phyloP scores from a whole-genome alignment of 2,329 filamentous ascomycete species.

The Ophiostoma piceae region DNA sequence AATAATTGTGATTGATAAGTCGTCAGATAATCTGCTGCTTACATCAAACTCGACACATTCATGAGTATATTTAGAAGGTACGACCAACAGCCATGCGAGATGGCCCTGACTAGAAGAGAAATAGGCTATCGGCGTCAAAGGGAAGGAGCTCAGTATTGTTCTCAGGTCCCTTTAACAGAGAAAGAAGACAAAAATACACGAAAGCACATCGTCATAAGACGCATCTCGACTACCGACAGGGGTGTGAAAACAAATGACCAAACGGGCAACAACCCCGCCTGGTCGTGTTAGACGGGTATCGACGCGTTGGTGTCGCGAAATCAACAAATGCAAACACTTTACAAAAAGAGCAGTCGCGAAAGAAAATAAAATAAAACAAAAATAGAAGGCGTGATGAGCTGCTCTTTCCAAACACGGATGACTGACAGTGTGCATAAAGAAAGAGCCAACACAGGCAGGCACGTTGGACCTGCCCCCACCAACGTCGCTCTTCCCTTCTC shows the following conservation, averaged over 20 bases:
- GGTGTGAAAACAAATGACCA: slow-evolving; percentile 7
- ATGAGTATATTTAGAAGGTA: not conserved
- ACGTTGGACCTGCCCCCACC: slow-evolving; percentile 10
- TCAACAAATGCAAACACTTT: not conserved
- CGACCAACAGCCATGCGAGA: not conserved
- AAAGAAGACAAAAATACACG: not conserved
- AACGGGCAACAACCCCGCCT: slow-evolving; percentile 3
- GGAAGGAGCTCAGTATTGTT: not conserved
- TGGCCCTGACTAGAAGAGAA: not conserved
- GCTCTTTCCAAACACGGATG: not conserved
- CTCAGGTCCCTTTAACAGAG: not conserved
- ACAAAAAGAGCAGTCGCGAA: not conserved
- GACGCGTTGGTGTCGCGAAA: slow-evolving; percentile 10
- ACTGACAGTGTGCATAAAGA: not conserved
- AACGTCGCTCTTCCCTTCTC: not conserved
- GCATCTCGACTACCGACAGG: not conserved
- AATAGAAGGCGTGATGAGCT: not conserved
- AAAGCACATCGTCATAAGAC: not conserved
- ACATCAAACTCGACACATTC: not conserved
- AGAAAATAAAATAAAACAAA: not conserved
- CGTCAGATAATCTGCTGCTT: not conserved
- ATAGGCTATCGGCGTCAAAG: not conserved
- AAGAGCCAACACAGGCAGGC: slow-evolving; percentile 3
- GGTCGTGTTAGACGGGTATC: not conserved
- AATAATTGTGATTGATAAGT: no score